phyloP scores from a whole-genome alignment of 257 asterid species.

The Scutellaria barbata region DNA sequence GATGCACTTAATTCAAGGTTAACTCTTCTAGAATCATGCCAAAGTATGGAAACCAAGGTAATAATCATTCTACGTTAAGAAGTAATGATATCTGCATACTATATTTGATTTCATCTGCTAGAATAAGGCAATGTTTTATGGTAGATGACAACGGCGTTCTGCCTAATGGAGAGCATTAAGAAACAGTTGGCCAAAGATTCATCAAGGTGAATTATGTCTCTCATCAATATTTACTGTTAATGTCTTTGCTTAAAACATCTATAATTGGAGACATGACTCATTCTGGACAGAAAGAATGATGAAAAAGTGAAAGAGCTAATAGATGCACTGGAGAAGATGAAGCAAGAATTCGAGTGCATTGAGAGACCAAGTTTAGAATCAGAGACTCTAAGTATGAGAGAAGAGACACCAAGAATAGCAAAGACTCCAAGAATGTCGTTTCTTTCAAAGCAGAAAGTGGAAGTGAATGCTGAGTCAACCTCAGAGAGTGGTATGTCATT shows the following conservation, averaged over 20 bases:
- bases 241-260: slow-evolving; percentile 4
- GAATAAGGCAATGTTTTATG: too few species aligned
- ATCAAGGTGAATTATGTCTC: slow-evolving; percentile 53
- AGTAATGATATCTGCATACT: too few species aligned
- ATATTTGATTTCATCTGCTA: too few species aligned
- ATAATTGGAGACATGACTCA: slow-evolving; percentile 32
- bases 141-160: slow-evolving; percentile 61
- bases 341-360: slow-evolving; percentile 63
- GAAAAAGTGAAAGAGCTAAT: slow-evolving; percentile 52
- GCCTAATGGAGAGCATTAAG: slow-evolving; percentile 64
- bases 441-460: slow-evolving; percentile 36
- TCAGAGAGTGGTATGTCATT: slow-evolving; percentile 36
- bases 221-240: neutral
- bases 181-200: slow-evolving; percentile 52
- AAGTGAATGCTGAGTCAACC: slow-evolving; percentile 37
- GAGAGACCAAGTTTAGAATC: slow-evolving; percentile 57
- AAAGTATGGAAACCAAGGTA: slow-evolving; percentile 61
- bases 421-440: slow-evolving; percentile 43
- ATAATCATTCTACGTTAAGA: slow-evolving; percentile 15
- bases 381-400: slow-evolving; percentile 38
- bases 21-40: slow-evolving; percentile 56
- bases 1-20: slow-evolving; percentile 49
- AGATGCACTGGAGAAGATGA: slow-evolving; percentile 53
- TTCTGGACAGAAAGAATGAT: slow-evolving; percentile 54
- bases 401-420: slow-evolving; percentile 45